Base-by-base conservation (phyloP, 108 stramenopile genomes). In the Skeletonema costatum region DNA sequence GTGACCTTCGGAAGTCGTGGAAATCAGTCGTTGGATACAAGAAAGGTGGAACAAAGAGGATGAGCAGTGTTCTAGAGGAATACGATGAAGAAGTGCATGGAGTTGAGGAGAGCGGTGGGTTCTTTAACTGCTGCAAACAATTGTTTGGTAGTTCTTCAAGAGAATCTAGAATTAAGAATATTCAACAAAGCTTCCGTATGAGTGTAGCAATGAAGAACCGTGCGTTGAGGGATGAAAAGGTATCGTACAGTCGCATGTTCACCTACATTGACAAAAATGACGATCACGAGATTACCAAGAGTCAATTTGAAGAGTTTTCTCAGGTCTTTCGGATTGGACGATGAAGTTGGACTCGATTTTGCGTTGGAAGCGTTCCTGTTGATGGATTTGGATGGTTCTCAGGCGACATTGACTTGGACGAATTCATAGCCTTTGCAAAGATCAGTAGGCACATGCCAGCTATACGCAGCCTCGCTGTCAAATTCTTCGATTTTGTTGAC, bases 401-500 rank as follows among this genome's bases (percentile, higher is more conserved):
- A 0, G 67, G 41, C 12, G 74, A 61, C 2, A 64, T 84, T 44
- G 73, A 74, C 35, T 17, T 25, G n/a, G 46, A 66, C 14, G 71
- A 78, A 44, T 74, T 70, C 53, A 64, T 77, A 12, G 42, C 44
- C 31, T 77, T 73, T 56, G 44, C 70, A 30, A 48, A 73, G 21
- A 53, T 82, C 32, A 38, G 36, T 5, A 12, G 32, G 9, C 8
- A 6, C 19, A 63, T 73, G 44, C 53, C 60, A 2, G 19, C 30
- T 11, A 77, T 82, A 30, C 69, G 76, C 1, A 13, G n/a, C 9
- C 70, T 66, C 16, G 11, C 73, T 32, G 66, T 67, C 8, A 77
- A 77, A 58, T 82, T 82, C 56, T 71, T 82, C 50, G 64, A 76
- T 38, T 82, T 82, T 60, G 81, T 82, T 30, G 76, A 82, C 51